Percentiles rank a stretch among this genome's conserved stretches.
Evolutionary conservation across 768 basidiomycete species (phyloP).

Genomic region (Leccinellum luteum): DNA sequence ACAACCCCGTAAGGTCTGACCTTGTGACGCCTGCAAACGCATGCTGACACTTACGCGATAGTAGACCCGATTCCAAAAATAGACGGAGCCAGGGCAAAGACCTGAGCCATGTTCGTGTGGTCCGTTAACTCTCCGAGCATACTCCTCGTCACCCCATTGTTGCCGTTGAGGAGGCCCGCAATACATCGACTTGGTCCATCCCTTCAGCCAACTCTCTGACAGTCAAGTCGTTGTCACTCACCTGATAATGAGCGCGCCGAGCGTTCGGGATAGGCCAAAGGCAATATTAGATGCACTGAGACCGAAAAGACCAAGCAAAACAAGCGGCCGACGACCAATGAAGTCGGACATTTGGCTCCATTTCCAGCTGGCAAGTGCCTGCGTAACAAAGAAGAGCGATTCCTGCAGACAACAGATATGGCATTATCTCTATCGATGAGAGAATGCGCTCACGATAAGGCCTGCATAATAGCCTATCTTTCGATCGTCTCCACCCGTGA

Average conservation of each 20-base stretch:
- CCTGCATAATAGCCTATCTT: conserved; percentile 72
- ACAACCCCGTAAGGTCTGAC: neutral
- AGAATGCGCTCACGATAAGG: conserved; percentile 41
- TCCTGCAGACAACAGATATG: conserved; percentile 39
- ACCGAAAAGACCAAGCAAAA: conserved; percentile 54
- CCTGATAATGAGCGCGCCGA: conserved; percentile 56
- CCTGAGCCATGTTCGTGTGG: conserved; percentile 34
- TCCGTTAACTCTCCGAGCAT: conserved; percentile 63
- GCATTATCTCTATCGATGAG: neutral
- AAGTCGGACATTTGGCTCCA: conserved; percentile 64
- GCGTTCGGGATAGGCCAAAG: conserved; percentile 61
- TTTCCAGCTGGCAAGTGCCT: conserved; percentile 56
- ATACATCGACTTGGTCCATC: conserved; percentile 31
- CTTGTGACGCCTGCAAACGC: too few relatives aligned
- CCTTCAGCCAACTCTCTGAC: conserved; percentile 4
- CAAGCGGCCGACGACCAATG: conserved; percentile 58
- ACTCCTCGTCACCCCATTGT: conserved; percentile 62
- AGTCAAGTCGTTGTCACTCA: conserved; percentile 12
- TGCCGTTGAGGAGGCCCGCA: conserved; percentile 38
- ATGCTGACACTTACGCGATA: conserved; percentile 21
- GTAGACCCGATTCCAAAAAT: conserved; percentile 33
- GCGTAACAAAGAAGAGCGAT: conserved; percentile 59
- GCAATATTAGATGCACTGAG: conserved; percentile 49
- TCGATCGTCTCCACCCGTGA: conserved; percentile 60
- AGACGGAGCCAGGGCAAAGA: conserved; percentile 29